phyloP scores from a whole-genome alignment of 495 filamentous ascomycete species.

The Pyrenopolyporus hunteri region DNA sequence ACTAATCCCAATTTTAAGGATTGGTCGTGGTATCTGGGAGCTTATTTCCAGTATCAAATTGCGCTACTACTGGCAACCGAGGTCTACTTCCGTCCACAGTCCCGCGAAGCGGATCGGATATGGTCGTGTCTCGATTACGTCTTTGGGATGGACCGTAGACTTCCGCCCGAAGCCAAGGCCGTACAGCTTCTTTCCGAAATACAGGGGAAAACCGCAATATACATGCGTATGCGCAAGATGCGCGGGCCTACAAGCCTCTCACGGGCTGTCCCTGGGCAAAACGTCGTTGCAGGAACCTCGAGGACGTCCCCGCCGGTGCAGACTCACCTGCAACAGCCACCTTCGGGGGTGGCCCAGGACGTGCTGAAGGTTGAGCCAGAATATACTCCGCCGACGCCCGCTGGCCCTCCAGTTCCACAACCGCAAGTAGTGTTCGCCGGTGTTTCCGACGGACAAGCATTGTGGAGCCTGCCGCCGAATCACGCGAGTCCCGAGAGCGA shows the following conservation, averaged over 20 bases:
- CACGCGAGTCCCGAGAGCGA: conserved; percentile 48
- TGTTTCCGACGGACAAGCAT: conserved; percentile 52
- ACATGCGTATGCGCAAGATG: conserved; percentile 53
- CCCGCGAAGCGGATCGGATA: conserved; percentile 62
- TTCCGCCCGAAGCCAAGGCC: conserved; percentile 50
- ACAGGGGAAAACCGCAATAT: conserved; percentile 47
- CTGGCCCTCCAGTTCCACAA: conserved; percentile 21
- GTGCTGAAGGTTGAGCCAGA: conserved; percentile 25
- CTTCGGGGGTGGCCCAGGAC: conserved; percentile 2
- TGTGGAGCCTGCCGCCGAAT: conserved; percentile 52
- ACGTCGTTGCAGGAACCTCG: conserved; percentile 49
- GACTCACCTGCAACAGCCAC: conserved; percentile 1
- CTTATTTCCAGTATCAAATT: conserved; percentile 62
- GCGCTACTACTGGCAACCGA: conserved; percentile 60
- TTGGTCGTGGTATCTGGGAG: conserved; percentile 64
- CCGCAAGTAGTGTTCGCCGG: conserved; percentile 52
- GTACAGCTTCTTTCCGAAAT: conserved; percentile 51
- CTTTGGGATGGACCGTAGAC: conserved; percentile 62
- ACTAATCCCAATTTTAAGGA: conserved; percentile 55
- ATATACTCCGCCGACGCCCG: conserved; percentile 26
- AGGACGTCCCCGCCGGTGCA: conserved; percentile 18
- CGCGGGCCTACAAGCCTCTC: conserved; percentile 49
- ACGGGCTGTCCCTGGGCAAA: conserved; percentile 44
- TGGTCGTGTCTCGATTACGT: conserved; percentile 76
- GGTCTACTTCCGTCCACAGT: conserved; percentile 61